Conservation (phyloP, 176 grass and related monocot genomes). For the Oryza longistaminata region DNA sequence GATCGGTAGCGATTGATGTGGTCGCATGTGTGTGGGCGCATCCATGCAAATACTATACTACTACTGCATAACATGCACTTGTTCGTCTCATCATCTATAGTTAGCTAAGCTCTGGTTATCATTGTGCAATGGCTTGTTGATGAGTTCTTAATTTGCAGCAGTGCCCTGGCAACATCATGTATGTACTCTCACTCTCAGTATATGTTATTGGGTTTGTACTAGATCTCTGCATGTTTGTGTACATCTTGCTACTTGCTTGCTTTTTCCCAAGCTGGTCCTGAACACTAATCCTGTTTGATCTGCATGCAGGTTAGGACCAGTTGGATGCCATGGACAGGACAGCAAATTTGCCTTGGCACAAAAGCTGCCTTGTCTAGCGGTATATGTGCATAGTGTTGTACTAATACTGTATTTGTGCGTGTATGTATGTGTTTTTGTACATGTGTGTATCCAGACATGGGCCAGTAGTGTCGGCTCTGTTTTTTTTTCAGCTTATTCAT, state of each 20-base stretch:
- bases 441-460: not conserved
- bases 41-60: not conserved
- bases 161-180: not conserved
- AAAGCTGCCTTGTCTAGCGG: not conserved
- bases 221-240: not conserved
- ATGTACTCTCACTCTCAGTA: not conserved
- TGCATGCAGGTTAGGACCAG: not conserved
- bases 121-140: not conserved
- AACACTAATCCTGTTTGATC: not conserved
- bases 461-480: not conserved
- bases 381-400: not conserved
- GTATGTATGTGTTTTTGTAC: not conserved
- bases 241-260: not conserved
- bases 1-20: not conserved
- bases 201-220: not conserved
- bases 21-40: not conserved
- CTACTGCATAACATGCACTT: not conserved
- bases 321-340: constrained; percentile 8
- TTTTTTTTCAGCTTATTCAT: too few species aligned
- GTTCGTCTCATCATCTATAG: not conserved
- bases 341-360: constrained; percentile 7
- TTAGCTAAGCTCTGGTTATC: not conserved
- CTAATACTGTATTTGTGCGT: not conserved
- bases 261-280: not conserved
- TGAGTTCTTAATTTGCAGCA: not conserved